Percentiles rank a stretch among this genome's conserved stretches.
phyloP scores from a whole-genome alignment of 352 stramenopile genomes.

The Pythium chondricola region DNA sequence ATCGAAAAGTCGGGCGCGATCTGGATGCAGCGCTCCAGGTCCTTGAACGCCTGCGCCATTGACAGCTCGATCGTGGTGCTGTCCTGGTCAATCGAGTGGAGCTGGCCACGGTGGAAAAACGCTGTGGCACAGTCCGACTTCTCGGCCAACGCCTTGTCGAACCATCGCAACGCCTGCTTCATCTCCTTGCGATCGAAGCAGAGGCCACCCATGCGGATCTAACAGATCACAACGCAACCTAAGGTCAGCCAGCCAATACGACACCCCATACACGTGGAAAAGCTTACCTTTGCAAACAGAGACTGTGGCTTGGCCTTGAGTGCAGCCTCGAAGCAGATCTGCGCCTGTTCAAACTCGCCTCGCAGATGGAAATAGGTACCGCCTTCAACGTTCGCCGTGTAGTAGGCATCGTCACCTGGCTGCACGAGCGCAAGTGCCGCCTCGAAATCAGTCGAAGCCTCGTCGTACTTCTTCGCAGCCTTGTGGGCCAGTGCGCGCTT shows the following conservation, averaged over 20 bases:
- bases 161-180: conserved; percentile 64
- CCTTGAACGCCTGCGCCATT: conserved; percentile 45
- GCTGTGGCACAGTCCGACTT: conserved; percentile 64
- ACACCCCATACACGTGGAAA: neutral
- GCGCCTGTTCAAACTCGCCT: conserved; percentile 62
- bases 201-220: conserved; percentile 73
- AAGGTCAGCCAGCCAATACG: neutral
- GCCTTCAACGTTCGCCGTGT: conserved; percentile 72
- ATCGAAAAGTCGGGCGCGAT: conserved; percentile 71
- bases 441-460: conserved; percentile 52
- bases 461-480: conserved; percentile 60
- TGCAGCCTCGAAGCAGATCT: conserved; percentile 61
- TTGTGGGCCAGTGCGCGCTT: conserved; percentile 61
- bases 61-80: conserved; percentile 44
- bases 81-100: conserved; percentile 73
- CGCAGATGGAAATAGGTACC: conserved; percentile 73
- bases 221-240: neutral
- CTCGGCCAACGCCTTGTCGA: conserved; percentile 61
- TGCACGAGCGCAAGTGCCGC: conserved; percentile 42
- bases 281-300: conserved; percentile 59
- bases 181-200: conserved; percentile 82
- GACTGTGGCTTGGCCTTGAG: conserved; percentile 58
- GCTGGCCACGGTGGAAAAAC: conserved; percentile 79
- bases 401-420: conserved; percentile 46
- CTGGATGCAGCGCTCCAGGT: conserved; percentile 68